Evolutionary conservation across 352 stramenopile genomes (phyloP).

Genomic region (Globisporangium echinulatum): DNA sequence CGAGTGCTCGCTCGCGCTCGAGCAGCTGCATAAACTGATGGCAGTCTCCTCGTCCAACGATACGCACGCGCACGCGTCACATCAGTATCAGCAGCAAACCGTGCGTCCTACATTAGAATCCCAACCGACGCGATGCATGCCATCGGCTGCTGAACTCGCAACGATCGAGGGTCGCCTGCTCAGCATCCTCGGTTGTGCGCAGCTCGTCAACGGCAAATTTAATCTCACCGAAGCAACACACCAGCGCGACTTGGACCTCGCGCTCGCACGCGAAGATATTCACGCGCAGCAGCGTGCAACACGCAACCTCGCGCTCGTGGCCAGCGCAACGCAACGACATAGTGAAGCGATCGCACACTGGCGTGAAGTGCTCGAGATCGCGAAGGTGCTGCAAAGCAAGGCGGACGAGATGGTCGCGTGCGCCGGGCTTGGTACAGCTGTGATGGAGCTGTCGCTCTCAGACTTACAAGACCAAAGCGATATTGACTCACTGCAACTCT

Average conservation of each 20-base stretch:
- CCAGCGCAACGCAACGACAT: conserved; percentile 20
- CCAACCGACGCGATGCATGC: too few relatives aligned
- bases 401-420: conserved; percentile 35
- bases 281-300: conserved; percentile 40
- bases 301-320: conserved; percentile 47
- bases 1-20: conserved; percentile 31
- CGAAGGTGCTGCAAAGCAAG: conserved; percentile 31
- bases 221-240: conserved; percentile 29
- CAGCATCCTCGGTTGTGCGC: conserved; percentile 36
- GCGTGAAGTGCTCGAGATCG: conserved; percentile 43
- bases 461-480: too few relatives aligned
- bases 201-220: conserved; percentile 40
- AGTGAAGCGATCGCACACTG: conserved; percentile 43
- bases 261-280: conserved; percentile 46
- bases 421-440: conserved; percentile 31
- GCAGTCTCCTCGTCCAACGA: too few relatives aligned
- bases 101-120: too few relatives aligned
- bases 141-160: conserved; percentile 19
- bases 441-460: conserved; percentile 19
- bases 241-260: conserved; percentile 42
- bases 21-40: conserved; percentile 20
- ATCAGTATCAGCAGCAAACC: conserved; percentile 6
- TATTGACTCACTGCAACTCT: too few relatives aligned
- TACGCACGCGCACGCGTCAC: conserved; percentile 7
- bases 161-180: conserved; percentile 40